phyloP scores from a whole-genome alignment of 129 eudicot genomes.

The Flaveria sonorensis region DNA sequence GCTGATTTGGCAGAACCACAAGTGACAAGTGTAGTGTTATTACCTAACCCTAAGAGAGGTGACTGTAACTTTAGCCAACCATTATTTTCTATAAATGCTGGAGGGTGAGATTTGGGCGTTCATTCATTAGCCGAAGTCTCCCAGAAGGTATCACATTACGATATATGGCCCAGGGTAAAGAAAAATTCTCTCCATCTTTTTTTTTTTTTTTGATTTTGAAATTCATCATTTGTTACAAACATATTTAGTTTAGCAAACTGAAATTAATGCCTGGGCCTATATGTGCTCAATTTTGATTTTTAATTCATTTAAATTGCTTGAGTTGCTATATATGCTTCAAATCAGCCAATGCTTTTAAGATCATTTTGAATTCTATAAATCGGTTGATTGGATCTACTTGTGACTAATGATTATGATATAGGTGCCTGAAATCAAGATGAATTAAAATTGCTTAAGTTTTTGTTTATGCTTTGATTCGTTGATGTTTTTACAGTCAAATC shows the following conservation, averaged over 20 bases:
- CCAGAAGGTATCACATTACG: not conserved
- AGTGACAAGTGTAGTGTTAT: not conserved
- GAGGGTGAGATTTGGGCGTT: not conserved
- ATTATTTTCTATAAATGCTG: slow-evolving; percentile 9
- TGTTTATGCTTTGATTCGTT: not conserved
- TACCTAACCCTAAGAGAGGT: not conserved
- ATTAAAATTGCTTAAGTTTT: not conserved
- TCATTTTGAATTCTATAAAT: not conserved
- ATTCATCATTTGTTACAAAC: not conserved
- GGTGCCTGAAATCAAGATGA: not conserved
- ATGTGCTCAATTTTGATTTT: not conserved
- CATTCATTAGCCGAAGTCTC: not conserved
- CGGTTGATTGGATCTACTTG: not conserved
- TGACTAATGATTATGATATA: not conserved
- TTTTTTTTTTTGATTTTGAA: too few relatives aligned
- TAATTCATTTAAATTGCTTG: slow-evolving; percentile 11
- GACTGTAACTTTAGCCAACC: not conserved
- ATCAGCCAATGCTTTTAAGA: not conserved
- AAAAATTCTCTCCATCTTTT: not conserved
- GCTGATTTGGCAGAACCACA: slow-evolving; percentile 2
- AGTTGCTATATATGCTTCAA: slow-evolving; percentile 17
- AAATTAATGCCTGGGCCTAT: slow-evolving; percentile 7
- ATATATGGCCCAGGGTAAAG: slow-evolving; percentile 11
- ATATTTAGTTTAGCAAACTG: not conserved
- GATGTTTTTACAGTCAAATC: not conserved